A percentile compares a stretch with the other conserved stretches of the same genome.
These are phyloP conservation scores for Aureobasidium sp. DNA, from an alignment of 2,329 filamentous ascomycete species.

Conservation along the genomic window DNA sequence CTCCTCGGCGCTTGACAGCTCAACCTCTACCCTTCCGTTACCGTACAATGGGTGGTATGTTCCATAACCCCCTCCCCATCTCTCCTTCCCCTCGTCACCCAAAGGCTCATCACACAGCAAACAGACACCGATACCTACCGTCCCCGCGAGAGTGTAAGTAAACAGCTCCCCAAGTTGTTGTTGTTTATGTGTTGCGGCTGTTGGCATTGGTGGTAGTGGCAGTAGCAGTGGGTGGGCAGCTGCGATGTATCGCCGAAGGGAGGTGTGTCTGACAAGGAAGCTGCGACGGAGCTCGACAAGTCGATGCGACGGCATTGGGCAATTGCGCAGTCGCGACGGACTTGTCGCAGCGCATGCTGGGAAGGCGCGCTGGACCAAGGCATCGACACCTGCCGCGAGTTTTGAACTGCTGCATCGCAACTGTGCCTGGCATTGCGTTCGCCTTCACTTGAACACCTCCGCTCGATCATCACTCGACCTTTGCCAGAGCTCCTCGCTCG, in stretches of 20 bases:
- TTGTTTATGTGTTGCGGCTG: slow-evolving; percentile 2
- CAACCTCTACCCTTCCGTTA: slow-evolving; percentile 15
- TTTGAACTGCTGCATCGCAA: slow-evolving; percentile 7
- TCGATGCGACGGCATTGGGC: neutral
- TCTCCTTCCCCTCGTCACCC: slow-evolving; percentile 13
- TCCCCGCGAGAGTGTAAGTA: slow-evolving; percentile 26
- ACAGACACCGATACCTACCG: slow-evolving; percentile 26
- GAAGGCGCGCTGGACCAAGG: slow-evolving; percentile 3
- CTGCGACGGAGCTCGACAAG: slow-evolving; percentile 7
- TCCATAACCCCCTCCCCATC: slow-evolving; percentile 15
- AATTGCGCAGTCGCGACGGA: neutral
- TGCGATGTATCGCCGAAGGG: neutral
- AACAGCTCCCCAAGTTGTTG: neutral
- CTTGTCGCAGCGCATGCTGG: slow-evolving; percentile 5
- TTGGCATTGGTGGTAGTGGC: slow-evolving; percentile 9
- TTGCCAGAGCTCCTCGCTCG: neutral
- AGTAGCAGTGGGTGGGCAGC: neutral
- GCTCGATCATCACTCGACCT: neutral
- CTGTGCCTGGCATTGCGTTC: neutral
- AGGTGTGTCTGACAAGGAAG: neutral
- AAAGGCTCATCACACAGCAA: slow-evolving; percentile 15
- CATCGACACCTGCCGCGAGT: neutral
- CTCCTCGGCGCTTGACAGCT: slow-evolving; percentile 14
- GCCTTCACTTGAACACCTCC: neutral
- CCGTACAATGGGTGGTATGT: slow-evolving; percentile 16